phyloP scores from a whole-genome alignment of 2,329 filamentous ascomycete species.

The Lojkania enalia region DNA sequence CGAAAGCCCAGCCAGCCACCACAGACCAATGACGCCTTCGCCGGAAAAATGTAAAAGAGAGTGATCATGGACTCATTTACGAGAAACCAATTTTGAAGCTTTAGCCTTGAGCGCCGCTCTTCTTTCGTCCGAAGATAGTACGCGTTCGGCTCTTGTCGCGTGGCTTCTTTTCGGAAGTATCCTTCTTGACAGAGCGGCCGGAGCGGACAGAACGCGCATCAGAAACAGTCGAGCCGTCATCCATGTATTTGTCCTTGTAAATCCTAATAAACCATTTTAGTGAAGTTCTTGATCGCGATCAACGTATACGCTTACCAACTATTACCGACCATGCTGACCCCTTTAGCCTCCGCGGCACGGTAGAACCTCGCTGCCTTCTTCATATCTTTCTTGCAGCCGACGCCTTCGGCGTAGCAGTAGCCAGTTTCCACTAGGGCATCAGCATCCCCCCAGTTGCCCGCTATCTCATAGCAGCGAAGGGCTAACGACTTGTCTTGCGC shows the following conservation, averaged over 20 bases:
- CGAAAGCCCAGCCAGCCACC: no score
- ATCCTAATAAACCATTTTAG: slow-evolving; percentile 65
- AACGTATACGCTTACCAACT: slow-evolving; percentile 75
- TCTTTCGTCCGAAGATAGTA: slow-evolving; percentile 70
- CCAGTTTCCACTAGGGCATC: slow-evolving; percentile 93
- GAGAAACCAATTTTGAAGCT: slow-evolving; percentile 13
- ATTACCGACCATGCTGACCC: slow-evolving; percentile 97
- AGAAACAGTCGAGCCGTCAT: slow-evolving; percentile 49
- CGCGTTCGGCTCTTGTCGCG: slow-evolving; percentile 77
- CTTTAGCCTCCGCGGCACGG: slow-evolving; percentile 85
- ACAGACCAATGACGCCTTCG: slow-evolving; percentile 37
- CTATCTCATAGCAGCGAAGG: slow-evolving; percentile 93
- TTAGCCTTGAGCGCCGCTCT: slow-evolving; percentile 36
- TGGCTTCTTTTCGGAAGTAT: slow-evolving; percentile 60
- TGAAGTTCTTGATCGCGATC: neutral
- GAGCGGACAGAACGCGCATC: slow-evolving; percentile 50
- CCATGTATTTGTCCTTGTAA: slow-evolving; percentile 89
- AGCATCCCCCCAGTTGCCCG: slow-evolving; percentile 90
- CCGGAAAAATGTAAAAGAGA: slow-evolving; percentile 28
- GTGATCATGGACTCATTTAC: slow-evolving; percentile 41
- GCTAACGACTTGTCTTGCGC: slow-evolving; percentile 88
- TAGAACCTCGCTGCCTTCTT: slow-evolving; percentile 94
- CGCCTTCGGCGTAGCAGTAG: slow-evolving; percentile 91
- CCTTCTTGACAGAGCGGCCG: slow-evolving; percentile 50
- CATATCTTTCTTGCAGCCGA: slow-evolving; percentile 93